Percentiles rank a stretch among this genome's conserved stretches.
phyloP scores from a whole-genome alignment of 108 stramenopile species.

The Cyclotella atomus region DNA sequence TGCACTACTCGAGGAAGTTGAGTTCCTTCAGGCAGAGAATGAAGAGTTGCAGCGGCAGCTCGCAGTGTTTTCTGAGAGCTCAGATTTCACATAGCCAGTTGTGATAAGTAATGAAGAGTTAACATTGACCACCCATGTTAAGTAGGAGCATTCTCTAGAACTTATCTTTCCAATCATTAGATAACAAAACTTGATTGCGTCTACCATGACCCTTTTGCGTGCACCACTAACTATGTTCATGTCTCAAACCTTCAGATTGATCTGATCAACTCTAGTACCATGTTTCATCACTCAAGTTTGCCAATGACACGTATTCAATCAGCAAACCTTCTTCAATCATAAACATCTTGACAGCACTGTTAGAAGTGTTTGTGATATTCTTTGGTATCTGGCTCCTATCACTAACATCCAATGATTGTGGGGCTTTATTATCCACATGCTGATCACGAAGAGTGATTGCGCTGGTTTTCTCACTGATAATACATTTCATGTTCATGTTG shows the following conservation, averaged over 20 bases:
- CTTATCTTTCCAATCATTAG: too few species aligned
- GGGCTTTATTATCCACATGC: too few species aligned
- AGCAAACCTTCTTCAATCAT: neutral
- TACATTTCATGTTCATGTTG: too few species aligned
- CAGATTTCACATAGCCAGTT: conserved; percentile 5
- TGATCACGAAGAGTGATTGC: too few species aligned
- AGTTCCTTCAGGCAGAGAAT: conserved; percentile 48
- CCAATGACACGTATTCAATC: neutral
- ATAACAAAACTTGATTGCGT: too few species aligned
- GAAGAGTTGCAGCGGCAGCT: conserved; percentile 44
- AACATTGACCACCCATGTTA: neutral
- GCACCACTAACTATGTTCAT: too few species aligned
- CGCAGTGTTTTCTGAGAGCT: conserved; percentile 37
- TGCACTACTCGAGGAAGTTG: conserved; percentile 57
- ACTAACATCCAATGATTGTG: neutral
- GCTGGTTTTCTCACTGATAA: too few species aligned
- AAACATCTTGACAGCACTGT: neutral
- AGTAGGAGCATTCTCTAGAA: neutral
- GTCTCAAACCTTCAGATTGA: neutral
- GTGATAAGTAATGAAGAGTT: neutral
- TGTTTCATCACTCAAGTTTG: neutral
- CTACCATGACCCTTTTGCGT: too few species aligned
- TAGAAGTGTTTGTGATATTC: neutral
- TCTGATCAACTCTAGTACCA: neutral
- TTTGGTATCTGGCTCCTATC: neutral